phyloP scores from a whole-genome alignment of 495 filamentous ascomycete species.

The Talaromyces liani region DNA sequence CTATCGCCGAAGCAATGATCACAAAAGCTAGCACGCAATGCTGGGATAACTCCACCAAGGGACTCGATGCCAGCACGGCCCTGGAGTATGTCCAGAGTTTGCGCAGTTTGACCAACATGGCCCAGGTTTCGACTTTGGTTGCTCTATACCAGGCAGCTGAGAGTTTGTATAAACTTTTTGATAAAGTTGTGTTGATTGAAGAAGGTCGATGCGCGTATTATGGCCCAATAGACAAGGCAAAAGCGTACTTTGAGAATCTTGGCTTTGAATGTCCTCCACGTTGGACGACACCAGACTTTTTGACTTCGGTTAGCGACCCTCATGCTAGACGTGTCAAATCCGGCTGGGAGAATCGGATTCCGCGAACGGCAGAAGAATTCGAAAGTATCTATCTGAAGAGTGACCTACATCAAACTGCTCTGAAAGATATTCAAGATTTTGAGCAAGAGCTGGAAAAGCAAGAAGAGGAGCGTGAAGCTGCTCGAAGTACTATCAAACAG shows the following conservation, averaged over 20 bases:
- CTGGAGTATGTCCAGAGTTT: constrained; percentile 58
- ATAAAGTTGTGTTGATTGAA: constrained; percentile 64
- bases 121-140: constrained; percentile 51
- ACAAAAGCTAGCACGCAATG: constrained; percentile 57
- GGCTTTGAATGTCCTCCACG: constrained; percentile 54
- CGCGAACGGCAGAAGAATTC: constrained; percentile 53
- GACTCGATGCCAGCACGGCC: constrained; percentile 63
- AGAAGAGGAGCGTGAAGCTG: constrained; percentile 36
- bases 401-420: constrained; percentile 22
- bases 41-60: constrained; percentile 64
- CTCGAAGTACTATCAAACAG: constrained; percentile 37
- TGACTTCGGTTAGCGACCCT: constrained; percentile 60
- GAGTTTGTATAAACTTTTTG: constrained; percentile 59
- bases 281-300: constrained; percentile 62
- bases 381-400: constrained; percentile 45
- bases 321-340: constrained; percentile 50
- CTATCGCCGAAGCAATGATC: constrained; percentile 61
- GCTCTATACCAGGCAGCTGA: constrained; percentile 70
- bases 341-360: constrained; percentile 54
- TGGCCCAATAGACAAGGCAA: constrained; percentile 49
- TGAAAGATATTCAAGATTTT: constrained; percentile 42
- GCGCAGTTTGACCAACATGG: constrained; percentile 55
- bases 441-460: constrained; percentile 42
- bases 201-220: constrained; percentile 60
- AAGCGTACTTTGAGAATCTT: constrained; percentile 54